A percentile compares a stretch with the other conserved stretches of the same genome.
phyloP scores from a whole-genome alignment of 768 basidiomycete genomes.

The Royoungia palumana region DNA sequence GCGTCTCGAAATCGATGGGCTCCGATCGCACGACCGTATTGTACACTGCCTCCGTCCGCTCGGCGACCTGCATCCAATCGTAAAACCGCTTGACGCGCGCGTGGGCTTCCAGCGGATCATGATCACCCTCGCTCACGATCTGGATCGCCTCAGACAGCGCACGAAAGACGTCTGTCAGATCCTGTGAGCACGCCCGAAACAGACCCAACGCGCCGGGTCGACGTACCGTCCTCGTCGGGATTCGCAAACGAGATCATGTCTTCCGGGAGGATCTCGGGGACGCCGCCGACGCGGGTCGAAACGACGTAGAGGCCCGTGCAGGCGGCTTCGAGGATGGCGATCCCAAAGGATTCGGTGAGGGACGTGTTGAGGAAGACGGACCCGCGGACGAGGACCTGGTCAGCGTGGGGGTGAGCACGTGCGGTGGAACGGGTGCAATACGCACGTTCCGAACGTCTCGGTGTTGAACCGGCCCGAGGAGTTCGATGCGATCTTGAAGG shows the following conservation, averaged over 20 bases:
- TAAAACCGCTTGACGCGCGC: conserved; percentile 80
- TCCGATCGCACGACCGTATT: conserved; percentile 56
- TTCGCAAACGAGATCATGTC: conserved; percentile 96
- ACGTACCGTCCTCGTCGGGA: conserved; percentile 88
- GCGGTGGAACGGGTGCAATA: background rate
- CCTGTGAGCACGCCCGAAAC: background rate
- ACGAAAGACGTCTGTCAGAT: conserved; percentile 67
- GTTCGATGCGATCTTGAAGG: conserved; percentile 87
- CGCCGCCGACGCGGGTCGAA: conserved; percentile 90
- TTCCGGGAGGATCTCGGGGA: conserved; percentile 89
- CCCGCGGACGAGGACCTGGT: conserved; percentile 81
- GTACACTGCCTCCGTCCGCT: conserved; percentile 84
- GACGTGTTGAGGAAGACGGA: conserved; percentile 95
- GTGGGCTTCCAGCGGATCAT: conserved; percentile 76
- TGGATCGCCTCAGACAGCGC: conserved; percentile 79
- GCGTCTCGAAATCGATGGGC: conserved; percentile 69
- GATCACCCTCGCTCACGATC: conserved; percentile 60
- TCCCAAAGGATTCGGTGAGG: conserved; percentile 94
- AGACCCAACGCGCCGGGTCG: background rate
- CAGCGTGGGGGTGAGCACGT: background rate
- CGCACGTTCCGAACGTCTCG: conserved; percentile 79
- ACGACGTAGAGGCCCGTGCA: conserved; percentile 94
- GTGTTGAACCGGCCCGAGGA: conserved; percentile 79
- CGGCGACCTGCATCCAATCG: conserved; percentile 77
- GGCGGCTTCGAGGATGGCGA: conserved; percentile 96